Conservation (phyloP, 352 stramenopile genomes). For the Phytopythium delawarense region DNA sequence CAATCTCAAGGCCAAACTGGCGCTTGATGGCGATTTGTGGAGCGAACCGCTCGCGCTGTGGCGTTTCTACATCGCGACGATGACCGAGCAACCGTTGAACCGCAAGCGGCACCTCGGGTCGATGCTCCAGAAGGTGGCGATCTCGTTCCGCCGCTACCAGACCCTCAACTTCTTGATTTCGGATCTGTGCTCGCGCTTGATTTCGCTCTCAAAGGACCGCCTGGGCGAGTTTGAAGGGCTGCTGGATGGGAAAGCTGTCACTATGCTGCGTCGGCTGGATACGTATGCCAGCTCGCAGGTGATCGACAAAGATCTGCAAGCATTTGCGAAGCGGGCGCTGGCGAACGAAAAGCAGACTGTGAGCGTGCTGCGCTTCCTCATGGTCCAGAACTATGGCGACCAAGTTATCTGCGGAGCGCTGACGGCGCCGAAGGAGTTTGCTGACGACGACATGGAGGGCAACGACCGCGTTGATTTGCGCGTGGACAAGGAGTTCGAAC, state of each 20-base stretch:
- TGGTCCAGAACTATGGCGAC: conserved; percentile 77
- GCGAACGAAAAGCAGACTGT: conserved; percentile 23
- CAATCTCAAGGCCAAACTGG: conserved; percentile 64
- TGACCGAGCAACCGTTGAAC: conserved; percentile 40
- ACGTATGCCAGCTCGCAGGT: conserved; percentile 56
- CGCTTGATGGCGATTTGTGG: conserved; percentile 54
- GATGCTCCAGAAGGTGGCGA: conserved; percentile 44
- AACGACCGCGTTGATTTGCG: conserved; percentile 56
- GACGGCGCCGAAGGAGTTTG: conserved; percentile 22
- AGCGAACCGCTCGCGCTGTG: conserved; percentile 77
- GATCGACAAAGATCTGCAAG: conserved; percentile 41
- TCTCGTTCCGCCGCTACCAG: conserved; percentile 68
- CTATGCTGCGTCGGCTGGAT: conserved; percentile 54
- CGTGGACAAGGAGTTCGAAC: conserved; percentile 36
- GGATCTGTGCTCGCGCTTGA: conserved; percentile 63
- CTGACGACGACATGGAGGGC: conserved; percentile 40
- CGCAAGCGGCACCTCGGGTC: conserved; percentile 37
- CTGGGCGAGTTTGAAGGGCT: conserved; percentile 29
- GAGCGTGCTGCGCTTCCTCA: conserved; percentile 58
- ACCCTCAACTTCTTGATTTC: conserved; percentile 77
- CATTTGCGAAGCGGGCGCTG: conserved; percentile 41
- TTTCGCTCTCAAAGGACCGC: conserved; percentile 43
- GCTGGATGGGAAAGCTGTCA: conserved; percentile 34
- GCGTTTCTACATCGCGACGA: conserved; percentile 58
- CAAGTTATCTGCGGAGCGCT: conserved; percentile 51